These are phyloP conservation scores for Xanthoceras sorbifolium DNA, from an alignment of 345 rosid species.

Conservation along the genomic window DNA sequence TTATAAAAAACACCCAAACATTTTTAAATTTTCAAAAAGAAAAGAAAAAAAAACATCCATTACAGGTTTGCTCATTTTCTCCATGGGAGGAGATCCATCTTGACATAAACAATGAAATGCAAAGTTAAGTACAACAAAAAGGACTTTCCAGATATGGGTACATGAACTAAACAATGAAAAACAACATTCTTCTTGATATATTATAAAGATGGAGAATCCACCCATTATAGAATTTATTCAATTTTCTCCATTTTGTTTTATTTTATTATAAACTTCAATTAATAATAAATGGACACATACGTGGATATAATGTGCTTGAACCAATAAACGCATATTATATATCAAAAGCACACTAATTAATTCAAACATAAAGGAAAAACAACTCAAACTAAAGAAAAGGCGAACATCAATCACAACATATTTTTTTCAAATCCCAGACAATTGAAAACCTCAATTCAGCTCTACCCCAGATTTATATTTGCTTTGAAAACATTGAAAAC, in stretches of 20 bases:
- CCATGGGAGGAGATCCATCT: no score
- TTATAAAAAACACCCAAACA: no score
- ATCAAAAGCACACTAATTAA: background rate
- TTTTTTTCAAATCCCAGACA: conserved; percentile 2
- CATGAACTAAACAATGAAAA: background rate
- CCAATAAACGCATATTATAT: background rate
- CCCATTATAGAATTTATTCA: background rate
- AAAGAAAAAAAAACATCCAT: no score
- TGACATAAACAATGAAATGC: no score
- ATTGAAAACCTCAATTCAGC: conserved; percentile 13
- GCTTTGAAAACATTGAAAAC: background rate
- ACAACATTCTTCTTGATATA: background rate
- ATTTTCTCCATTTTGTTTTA: background rate
- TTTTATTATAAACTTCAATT: background rate
- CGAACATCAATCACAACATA: background rate
- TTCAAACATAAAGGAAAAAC: background rate
- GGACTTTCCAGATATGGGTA: background rate
- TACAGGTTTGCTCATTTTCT: no score
- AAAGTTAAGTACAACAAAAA: background rate
- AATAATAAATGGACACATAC: background rate
- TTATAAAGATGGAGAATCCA: background rate
- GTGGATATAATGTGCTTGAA: no score
- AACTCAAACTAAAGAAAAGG: background rate
- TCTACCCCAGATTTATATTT: background rate
- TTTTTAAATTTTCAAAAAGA: no score